Evolutionary conservation across 2,329 filamentous ascomycete species (phyloP).

Genomic region (Neonectria ditissima): DNA sequence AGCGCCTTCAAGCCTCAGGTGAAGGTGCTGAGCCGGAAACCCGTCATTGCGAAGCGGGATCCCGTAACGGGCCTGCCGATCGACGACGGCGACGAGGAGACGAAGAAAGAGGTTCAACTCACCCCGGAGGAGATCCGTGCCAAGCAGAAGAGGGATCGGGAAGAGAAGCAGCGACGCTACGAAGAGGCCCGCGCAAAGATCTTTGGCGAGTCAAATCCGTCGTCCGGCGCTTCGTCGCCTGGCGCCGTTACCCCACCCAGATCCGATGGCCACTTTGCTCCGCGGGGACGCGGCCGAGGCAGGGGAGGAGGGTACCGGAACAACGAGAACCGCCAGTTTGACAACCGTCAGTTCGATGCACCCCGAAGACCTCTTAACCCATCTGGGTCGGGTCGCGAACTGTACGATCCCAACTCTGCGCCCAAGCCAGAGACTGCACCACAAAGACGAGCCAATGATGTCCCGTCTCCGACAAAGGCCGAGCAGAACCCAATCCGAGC

Average conservation of each 20-base stretch:
- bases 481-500: constrained; percentile 76
- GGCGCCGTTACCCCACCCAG: constrained; percentile 70
- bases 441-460: constrained; percentile 58
- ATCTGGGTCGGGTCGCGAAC: constrained; percentile 62
- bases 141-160: constrained; percentile 81
- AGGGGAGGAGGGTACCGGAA: constrained; percentile 51
- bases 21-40: constrained; percentile 87
- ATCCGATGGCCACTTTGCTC: constrained; percentile 48
- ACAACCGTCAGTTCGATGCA: constrained; percentile 47
- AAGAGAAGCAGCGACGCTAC: constrained; percentile 91
- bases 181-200: constrained; percentile 90
- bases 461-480: constrained; percentile 50
- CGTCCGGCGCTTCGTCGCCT: constrained; percentile 71
- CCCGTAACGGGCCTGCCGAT: constrained; percentile 61
- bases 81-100: constrained; percentile 69
- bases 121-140: constrained; percentile 82
- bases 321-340: constrained; percentile 47
- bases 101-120: constrained; percentile 71
- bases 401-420: constrained; percentile 82
- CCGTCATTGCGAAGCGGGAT: constrained; percentile 71
- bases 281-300: constrained; percentile 61
- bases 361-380: constrained; percentile 42
- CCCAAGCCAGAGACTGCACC: constrained; percentile 69
- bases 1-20: constrained; percentile 83
- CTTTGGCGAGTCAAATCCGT: constrained; percentile 73